Percentiles rank a stretch among this genome's conserved stretches.
Evolutionary conservation across 129 eudicot genomes (phyloP).

Genomic region (Lonicera japonica): DNA sequence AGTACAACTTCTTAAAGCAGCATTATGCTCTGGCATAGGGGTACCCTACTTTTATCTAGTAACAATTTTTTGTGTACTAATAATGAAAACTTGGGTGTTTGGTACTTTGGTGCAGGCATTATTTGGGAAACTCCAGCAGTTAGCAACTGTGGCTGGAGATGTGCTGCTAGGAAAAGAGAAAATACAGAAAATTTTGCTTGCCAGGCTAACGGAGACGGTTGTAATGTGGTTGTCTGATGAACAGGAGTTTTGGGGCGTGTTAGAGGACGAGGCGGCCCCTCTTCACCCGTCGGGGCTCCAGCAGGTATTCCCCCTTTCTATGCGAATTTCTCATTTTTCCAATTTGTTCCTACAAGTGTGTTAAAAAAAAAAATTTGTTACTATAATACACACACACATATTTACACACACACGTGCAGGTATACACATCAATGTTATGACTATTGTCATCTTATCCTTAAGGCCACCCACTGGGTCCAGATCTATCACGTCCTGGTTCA

Average conservation of each 20-base stretch:
- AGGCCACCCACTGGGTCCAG: too few species aligned
- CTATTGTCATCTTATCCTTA: too few species aligned
- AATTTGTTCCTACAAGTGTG: too few species aligned
- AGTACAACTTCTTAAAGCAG: too few species aligned
- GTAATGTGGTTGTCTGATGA: slow-evolving; percentile 90
- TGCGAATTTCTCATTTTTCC: too few species aligned
- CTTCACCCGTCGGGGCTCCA: slow-evolving; percentile 76
- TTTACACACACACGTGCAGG: too few species aligned
- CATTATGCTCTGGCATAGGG: too few species aligned
- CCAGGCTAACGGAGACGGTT: slow-evolving; percentile 86
- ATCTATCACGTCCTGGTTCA: too few species aligned
- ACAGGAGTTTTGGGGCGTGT: slow-evolving; percentile 86
- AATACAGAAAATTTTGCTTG: slow-evolving; percentile 85
- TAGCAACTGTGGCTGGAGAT: slow-evolving; percentile 94
- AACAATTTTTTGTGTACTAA: neutral
- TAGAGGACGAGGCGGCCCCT: slow-evolving; percentile 59
- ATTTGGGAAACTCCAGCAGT: slow-evolving; percentile 87
- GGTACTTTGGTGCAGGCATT: slow-evolving; percentile 71
- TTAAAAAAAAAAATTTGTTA: too few species aligned
- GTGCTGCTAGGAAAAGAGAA: slow-evolving; percentile 85
- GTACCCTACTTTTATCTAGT: too few species aligned
- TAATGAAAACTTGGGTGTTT: slow-evolving; percentile 9
- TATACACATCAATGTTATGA: too few species aligned
- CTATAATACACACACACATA: too few species aligned
- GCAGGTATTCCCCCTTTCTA: slow-evolving; percentile 48